These are phyloP conservation scores for Calocybe cyanea DNA, from an alignment of 768 basidiomycete genomes.

Conservation along the genomic window DNA sequence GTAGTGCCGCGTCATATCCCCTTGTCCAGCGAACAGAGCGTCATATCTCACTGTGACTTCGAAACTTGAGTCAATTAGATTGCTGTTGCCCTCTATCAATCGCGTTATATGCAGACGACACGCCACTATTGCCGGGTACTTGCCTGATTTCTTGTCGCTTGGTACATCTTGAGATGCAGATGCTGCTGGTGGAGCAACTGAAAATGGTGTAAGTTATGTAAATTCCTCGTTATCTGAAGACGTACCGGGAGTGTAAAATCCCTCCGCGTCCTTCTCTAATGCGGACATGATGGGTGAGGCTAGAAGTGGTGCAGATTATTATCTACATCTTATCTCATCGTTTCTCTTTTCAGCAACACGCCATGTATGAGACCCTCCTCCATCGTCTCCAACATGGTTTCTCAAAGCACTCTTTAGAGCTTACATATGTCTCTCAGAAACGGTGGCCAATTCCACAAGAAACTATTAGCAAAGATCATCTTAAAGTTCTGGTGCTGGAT, in stretches of 20 bases:
- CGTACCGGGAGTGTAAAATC: conserved; percentile 68
- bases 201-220: background rate
- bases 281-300: conserved; percentile 16
- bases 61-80: conserved; percentile 76
- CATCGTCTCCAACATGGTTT: conserved; percentile 41
- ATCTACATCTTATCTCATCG: conserved; percentile 15
- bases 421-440: conserved; percentile 57
- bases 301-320: conserved; percentile 1
- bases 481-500: conserved; percentile 69
- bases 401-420: conserved; percentile 44
- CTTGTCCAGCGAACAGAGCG: conserved; percentile 6
- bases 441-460: conserved; percentile 57
- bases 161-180: conserved; percentile 23
- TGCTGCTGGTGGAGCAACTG: conserved; percentile 17
- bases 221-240: background rate
- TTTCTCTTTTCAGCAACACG: conserved; percentile 11
- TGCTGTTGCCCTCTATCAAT: conserved; percentile 34
- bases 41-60: conserved; percentile 64
- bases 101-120: background rate
- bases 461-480: conserved; percentile 2
- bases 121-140: background rate
- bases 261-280: conserved; percentile 77
- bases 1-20: conserved; percentile 4
- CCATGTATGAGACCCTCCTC: conserved; percentile 18
- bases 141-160: conserved; percentile 26